phyloP scores from a whole-genome alignment of 495 filamentous ascomycete genomes.

The Penicillium verhagenii region DNA sequence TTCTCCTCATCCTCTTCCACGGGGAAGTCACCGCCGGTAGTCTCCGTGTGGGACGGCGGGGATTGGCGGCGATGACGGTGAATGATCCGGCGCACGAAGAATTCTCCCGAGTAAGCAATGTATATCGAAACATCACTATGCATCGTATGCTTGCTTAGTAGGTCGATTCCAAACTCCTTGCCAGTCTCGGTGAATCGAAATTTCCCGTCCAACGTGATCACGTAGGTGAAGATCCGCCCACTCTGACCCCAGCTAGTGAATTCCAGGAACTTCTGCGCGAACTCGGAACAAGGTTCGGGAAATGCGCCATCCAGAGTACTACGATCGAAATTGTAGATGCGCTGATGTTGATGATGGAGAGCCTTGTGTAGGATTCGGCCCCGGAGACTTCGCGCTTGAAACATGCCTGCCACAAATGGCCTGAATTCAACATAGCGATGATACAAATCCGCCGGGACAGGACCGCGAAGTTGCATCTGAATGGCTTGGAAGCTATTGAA shows the following conservation, averaged over 20 bases:
- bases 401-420: conserved; percentile 87
- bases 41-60: background rate
- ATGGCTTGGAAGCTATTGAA: conserved; percentile 83
- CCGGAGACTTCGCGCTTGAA: conserved; percentile 69
- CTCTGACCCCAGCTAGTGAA: conserved; percentile 84
- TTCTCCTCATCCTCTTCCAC: conserved; percentile 45
- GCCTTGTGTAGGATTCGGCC: conserved; percentile 79
- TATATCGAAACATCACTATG: conserved; percentile 88
- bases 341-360: conserved; percentile 83
- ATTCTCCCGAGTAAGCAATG: conserved; percentile 89
- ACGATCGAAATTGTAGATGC: conserved; percentile 83
- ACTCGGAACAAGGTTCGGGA: conserved; percentile 54
- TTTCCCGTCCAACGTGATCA: conserved; percentile 81
- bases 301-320: conserved; percentile 67
- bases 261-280: conserved; percentile 76
- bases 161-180: conserved; percentile 88
- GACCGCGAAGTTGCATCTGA: conserved; percentile 82
- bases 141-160: conserved; percentile 93
- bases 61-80: conserved; percentile 33
- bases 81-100: conserved; percentile 76
- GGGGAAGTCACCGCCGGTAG: conserved; percentile 13
- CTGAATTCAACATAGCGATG: conserved; percentile 91
- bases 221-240: conserved; percentile 85
- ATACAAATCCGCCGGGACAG: conserved; percentile 74
- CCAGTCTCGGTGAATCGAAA: conserved; percentile 93